Evolutionary conservation across 305 asterid genomes (phyloP), one percentile per base, ranked within the genome.

Genomic region (Fraxinus sp.): DNA sequence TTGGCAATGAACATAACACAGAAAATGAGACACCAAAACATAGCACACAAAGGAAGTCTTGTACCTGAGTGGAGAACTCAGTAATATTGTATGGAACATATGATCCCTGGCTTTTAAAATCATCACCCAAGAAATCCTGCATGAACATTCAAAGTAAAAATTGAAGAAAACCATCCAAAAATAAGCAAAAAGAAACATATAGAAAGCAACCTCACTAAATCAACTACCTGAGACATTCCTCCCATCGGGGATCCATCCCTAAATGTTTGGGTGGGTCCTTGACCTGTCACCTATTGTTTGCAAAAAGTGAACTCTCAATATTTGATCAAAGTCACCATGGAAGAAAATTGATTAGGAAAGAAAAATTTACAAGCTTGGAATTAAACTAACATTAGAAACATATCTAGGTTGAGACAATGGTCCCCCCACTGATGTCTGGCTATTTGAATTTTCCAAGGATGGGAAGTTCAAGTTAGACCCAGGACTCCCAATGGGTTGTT

Each of bases 61-160:
- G 66, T 78, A 93, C 99, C 98, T 97, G 99, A 52, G 98, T 91
- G 77, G 98, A 97, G 89, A 88, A 92, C 37, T 97, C 99, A 5
- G 97, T 80, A 85, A 91, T 95, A 89, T 89, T 92, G 83, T 95
- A 97, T 7, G 98, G 96, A 79, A 91, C 95, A 92, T 95, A 98
- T 66, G 99, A 93, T 84, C 98, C 99, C 91, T 97, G 99, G 86
- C 99, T 95, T 87, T 97, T 95, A 75, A 97, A 97, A 90, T 97
- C 99, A 81, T 97, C 99, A 7, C 94, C 96, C 82, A 97, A 86
- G 88, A 93, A 95, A 83, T 97, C 99, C 98, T 96, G 94, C 87
- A 80, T 77, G 72, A 81, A 26, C 28, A 77, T 39, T 16, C 39
- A 28, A 86, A 62, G 9, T 74, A 82, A 35, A 80, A 79, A 77